Conservation (phyloP, 2,329 filamentous ascomycete genomes). For the Cladosporium halotolerans region DNA sequence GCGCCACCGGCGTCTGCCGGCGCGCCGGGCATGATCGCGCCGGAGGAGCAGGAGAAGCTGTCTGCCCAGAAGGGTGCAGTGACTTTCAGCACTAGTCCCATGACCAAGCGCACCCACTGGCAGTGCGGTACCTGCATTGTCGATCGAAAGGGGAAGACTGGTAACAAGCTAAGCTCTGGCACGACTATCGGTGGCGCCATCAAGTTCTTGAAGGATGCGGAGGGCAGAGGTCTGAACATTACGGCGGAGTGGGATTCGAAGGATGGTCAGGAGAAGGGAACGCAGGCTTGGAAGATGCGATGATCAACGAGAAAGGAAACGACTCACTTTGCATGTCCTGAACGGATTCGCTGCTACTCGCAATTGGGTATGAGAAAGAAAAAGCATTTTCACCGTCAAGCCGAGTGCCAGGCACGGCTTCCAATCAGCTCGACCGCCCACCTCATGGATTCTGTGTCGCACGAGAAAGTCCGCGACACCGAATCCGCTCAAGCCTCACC, state of each 20-base stretch:
- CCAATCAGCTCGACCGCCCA: not conserved
- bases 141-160: conserved; percentile 47
- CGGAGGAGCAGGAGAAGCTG: conserved; percentile 24
- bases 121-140: conserved; percentile 72
- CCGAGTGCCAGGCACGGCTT: too few relatives aligned
- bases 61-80: conserved; percentile 57
- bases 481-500: not conserved
- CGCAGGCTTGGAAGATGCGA: conserved; percentile 28
- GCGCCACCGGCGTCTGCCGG: conserved; percentile 44
- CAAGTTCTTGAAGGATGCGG: conserved; percentile 22
- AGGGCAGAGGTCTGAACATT: conserved; percentile 36
- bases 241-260: conserved; percentile 33
- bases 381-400: too few relatives aligned
- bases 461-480: not conserved
- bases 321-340: not conserved
- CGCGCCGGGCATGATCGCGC: conserved; percentile 42
- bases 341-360: too few relatives aligned
- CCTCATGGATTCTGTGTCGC: not conserved
- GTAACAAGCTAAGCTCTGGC: conserved; percentile 3
- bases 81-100: conserved; percentile 84
- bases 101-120: conserved; percentile 78
- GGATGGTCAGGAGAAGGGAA: conserved; percentile 20
- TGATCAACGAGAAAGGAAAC: conserved; percentile 11
- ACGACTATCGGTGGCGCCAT: conserved; percentile 4
- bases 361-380: too few relatives aligned